Base-by-base conservation (phyloP, 805 yeast genomes). In the Sugiyamaella marilandica region DNA sequence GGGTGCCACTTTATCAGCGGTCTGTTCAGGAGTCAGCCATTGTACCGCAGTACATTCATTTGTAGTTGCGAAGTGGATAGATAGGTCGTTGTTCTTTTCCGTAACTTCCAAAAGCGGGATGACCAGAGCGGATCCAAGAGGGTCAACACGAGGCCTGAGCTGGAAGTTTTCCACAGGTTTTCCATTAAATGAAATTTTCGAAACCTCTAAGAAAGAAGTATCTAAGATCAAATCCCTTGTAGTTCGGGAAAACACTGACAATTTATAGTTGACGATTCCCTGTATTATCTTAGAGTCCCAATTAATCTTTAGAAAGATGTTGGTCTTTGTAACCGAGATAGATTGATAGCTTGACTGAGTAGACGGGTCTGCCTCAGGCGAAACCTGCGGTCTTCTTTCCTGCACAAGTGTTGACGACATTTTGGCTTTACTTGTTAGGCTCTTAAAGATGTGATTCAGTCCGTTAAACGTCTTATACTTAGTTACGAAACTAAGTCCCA, bases 1-100 rank as follows among this genome's bases (percentile, higher is more conserved):
- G 0, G 88, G 89, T 24, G 75, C 74, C 41, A 77, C 78, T 55
- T 82, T 79, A 14, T 91, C 95, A 46, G 82, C 82, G 8, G 95
- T 85, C 60, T 83, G 86, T 50, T 76, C 81, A 34, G 83, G 81
- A n/a, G 79, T 80, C 50, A 90, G 72, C 82, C 94, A 90, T 68
- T 90, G 96, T 55, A 89, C 72, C 2, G 96, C 96, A 1, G 96
- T 87, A 64, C 95, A 85, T 19, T 80, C 67, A 5, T 72, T 70
- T 1, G 96, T 89, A 36, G 97, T 89, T 54, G 76, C 72, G 60
- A 82, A 90, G n/a, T 67, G 70, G 29, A 87, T 67, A 10, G 47
- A 45, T 43, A 70, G 57, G 7, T 19, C 43, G 21, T 35, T 54
- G 16, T 46, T 31, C 7, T 37, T 13, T 16, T 37, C 54, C 8